These are phyloP conservation scores for Quercus dentata DNA, from an alignment of 306 rosid genomes.

Conservation along the genomic window DNA sequence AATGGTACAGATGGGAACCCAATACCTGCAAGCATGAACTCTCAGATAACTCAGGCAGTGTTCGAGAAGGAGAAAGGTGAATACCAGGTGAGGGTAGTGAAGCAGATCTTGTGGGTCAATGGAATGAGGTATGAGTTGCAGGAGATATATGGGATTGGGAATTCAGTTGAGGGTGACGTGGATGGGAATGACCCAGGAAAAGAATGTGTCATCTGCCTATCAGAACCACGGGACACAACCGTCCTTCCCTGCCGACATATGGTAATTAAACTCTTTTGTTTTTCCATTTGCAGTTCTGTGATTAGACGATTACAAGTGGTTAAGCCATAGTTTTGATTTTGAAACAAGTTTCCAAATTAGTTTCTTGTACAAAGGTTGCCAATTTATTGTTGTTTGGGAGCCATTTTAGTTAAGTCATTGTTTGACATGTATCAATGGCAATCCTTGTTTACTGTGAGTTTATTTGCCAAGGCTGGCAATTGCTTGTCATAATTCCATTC, in stretches of 20 bases:
- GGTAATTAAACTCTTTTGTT: conserved; percentile 49
- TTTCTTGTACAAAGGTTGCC: conserved; percentile 4
- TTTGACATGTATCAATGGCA: neutral
- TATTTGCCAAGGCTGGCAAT: neutral
- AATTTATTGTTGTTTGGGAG: neutral
- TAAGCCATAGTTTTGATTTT: neutral
- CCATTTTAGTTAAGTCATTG: too few relatives aligned
- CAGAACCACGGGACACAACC: conserved; percentile 93
- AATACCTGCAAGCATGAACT: conserved; percentile 40
- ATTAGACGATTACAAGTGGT: neutral
- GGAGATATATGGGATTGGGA: conserved; percentile 95
- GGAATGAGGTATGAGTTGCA: conserved; percentile 86
- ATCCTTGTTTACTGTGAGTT: neutral
- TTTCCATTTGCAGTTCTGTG: conserved; percentile 6
- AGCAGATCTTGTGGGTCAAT: conserved; percentile 92
- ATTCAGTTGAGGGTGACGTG: conserved; percentile 74
- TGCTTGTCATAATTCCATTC: neutral
- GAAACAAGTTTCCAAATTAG: neutral
- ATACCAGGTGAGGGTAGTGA: conserved; percentile 68
- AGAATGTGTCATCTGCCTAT: conserved; percentile 97
- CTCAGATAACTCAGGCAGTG: conserved; percentile 89
- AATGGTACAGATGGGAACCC: conserved; percentile 59
- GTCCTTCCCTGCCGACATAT: conserved; percentile 99
- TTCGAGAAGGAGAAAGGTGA: conserved; percentile 93
- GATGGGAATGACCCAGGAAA: conserved; percentile 89